A percentile compares a stretch with the other conserved stretches of the same genome.
Conservation (phyloP, 768 basidiomycete species). For the Gloeophyllum trabeum region DNA sequence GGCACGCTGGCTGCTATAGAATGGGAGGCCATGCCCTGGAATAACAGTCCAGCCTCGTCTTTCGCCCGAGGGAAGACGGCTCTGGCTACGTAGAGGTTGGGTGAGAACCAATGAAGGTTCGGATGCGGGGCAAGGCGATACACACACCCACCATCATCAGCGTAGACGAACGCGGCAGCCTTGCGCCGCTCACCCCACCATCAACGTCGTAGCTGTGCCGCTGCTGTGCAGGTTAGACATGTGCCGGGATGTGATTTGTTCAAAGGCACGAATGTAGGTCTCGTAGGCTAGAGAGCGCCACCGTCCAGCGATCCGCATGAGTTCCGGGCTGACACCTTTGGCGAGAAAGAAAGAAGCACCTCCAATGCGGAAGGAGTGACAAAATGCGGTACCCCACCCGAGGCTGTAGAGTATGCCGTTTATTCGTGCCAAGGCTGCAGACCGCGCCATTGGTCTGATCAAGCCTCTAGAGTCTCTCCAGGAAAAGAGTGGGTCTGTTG, state of each 20-base stretch:
- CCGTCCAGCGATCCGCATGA: slow-evolving; percentile 20
- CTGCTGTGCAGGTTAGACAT: not conserved
- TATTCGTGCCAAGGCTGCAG: slow-evolving; percentile 14
- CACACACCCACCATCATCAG: not conserved
- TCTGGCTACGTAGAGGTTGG: not conserved
- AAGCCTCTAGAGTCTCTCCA: slow-evolving; percentile 19
- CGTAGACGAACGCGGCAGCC: not conserved
- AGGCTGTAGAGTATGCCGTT: slow-evolving; percentile 16
- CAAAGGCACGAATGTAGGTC: slow-evolving; percentile 24
- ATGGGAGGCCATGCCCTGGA: too few species aligned
- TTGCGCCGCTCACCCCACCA: slow-evolving; percentile 6
- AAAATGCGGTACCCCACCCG: slow-evolving; percentile 22
- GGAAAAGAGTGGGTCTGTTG: slow-evolving; percentile 22
- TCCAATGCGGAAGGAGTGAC: slow-evolving; percentile 32
- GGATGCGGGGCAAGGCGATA: not conserved
- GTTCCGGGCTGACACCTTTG: slow-evolving; percentile 20
- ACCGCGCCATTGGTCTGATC: slow-evolving; percentile 18
- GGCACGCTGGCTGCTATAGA: too few species aligned
- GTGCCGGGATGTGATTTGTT: slow-evolving; percentile 19
- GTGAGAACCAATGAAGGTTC: not conserved
- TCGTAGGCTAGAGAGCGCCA: slow-evolving; percentile 30
- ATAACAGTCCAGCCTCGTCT: not conserved
- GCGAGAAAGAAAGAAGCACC: slow-evolving; percentile 25
- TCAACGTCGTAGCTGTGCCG: not conserved
- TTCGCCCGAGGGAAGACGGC: not conserved